These are phyloP conservation scores for Trichoderma brevicompactum DNA, from an alignment of 2,329 filamentous ascomycete genomes.

Conservation along the genomic window DNA sequence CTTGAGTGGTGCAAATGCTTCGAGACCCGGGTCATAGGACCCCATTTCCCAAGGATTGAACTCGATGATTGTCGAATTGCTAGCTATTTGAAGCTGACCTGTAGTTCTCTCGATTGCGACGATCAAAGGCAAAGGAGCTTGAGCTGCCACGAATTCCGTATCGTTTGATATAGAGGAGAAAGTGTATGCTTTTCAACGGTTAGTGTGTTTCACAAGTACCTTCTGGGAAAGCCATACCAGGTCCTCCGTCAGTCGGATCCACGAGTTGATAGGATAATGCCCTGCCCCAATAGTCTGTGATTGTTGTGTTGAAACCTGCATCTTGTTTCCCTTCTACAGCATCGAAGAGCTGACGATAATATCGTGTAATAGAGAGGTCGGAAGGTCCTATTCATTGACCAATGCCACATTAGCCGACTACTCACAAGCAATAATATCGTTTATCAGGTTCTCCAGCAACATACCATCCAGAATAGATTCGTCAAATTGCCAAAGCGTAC, in stretches of 20 bases:
- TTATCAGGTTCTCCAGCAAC: background rate
- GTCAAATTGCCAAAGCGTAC: slow-evolving; percentile 45
- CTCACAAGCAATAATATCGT: background rate
- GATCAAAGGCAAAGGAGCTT: slow-evolving; percentile 73
- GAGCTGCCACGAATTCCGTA: slow-evolving; percentile 63
- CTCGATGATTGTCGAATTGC: slow-evolving; percentile 77
- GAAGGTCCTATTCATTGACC: slow-evolving; percentile 43
- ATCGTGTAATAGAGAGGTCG: slow-evolving; percentile 45
- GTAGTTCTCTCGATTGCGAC: slow-evolving; percentile 70
- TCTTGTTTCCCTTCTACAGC: slow-evolving; percentile 64
- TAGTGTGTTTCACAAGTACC: background rate
- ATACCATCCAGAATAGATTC: slow-evolving; percentile 44
- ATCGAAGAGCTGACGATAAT: slow-evolving; percentile 64
- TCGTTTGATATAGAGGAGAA: slow-evolving; percentile 68
- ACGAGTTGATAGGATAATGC: slow-evolving; percentile 78
- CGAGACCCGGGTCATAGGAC: slow-evolving; percentile 73
- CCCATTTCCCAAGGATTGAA: slow-evolving; percentile 83
- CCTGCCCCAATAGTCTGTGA: slow-evolving; percentile 84
- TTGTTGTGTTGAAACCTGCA: slow-evolving; percentile 60
- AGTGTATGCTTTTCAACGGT: slow-evolving; percentile 60
- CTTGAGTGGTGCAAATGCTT: slow-evolving; percentile 70
- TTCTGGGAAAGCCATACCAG: slow-evolving; percentile 40
- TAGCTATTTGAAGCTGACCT: slow-evolving; percentile 62
- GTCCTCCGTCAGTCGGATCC: slow-evolving; percentile 70
- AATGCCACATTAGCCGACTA: background rate